Percentiles rank a stretch among this genome's conserved stretches.
Evolutionary conservation across 139 green algal genomes (phyloP).

Genomic region (Closterium sp.): DNA sequence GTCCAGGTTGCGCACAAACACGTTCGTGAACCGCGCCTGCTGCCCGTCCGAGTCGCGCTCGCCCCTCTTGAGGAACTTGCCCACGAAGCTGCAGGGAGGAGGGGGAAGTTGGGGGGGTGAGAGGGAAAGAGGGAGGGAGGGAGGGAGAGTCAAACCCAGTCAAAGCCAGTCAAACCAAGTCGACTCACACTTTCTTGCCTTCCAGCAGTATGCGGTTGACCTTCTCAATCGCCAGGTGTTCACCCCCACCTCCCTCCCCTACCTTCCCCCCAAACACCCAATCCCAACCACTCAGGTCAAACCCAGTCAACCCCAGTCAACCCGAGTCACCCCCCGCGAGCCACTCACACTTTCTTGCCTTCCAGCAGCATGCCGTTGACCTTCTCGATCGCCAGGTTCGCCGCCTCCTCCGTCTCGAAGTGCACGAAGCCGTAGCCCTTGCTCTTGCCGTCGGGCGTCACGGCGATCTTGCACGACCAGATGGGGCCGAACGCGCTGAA

Average conservation of each 20-base stretch:
- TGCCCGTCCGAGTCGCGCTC: slow-evolving; percentile 41
- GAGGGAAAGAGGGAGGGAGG: neutral
- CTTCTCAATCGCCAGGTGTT: slow-evolving; percentile 61
- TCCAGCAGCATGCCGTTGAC: slow-evolving; percentile 65
- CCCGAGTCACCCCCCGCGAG: neutral
- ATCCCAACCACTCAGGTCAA: neutral
- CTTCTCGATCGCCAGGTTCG: slow-evolving; percentile 62
- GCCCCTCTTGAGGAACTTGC: slow-evolving; percentile 52
- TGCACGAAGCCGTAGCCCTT: slow-evolving; percentile 67
- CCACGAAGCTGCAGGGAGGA: slow-evolving; percentile 41
- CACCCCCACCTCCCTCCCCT: neutral
- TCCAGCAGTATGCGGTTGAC: slow-evolving; percentile 65
- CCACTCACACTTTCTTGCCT: slow-evolving; percentile 57
- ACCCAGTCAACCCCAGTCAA: neutral
- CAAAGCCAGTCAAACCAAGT: neutral
- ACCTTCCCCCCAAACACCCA: neutral
- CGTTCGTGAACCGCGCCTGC: slow-evolving; percentile 59
- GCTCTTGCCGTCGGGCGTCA: slow-evolving; percentile 41
- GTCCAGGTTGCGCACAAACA: slow-evolving; percentile 64
- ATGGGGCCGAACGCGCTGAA: slow-evolving; percentile 62
- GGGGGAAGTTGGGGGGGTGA: neutral
- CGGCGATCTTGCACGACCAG: slow-evolving; percentile 60
- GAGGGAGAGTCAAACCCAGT: neutral
- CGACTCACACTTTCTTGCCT: slow-evolving; percentile 54
- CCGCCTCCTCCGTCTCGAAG: slow-evolving; percentile 60